phyloP scores from a whole-genome alignment of 768 basidiomycete species.

The Xanthoconium stramineum region DNA sequence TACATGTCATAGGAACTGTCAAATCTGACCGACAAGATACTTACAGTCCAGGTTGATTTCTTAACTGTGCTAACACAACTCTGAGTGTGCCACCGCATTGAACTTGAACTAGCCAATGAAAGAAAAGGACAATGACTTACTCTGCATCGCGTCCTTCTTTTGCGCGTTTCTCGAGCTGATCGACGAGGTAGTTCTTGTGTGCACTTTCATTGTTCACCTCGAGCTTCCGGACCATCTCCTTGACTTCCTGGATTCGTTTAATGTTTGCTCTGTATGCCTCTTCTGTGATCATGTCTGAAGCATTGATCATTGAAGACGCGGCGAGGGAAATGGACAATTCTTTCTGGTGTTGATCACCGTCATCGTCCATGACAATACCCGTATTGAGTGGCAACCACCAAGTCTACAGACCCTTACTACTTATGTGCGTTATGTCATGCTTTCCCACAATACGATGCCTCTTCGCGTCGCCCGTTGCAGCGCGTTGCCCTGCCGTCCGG shows the following conservation, averaged over 20 bases:
- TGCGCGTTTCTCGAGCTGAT: conserved; percentile 35
- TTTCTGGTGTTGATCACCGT: conserved; percentile 8
- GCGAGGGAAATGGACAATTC: conserved; percentile 15
- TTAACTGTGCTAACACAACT: conserved; percentile 20
- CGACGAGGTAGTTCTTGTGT: conserved; percentile 32
- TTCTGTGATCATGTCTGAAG: conserved; percentile 15
- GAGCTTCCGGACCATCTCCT: conserved; percentile 26
- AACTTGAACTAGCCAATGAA: neutral
- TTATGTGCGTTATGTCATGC: conserved; percentile 17
- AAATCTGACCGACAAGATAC: conserved; percentile 1
- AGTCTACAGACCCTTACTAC: no score
- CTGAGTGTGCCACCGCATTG: conserved; percentile 11
- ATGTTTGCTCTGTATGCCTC: conserved; percentile 26
- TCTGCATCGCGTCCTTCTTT: conserved; percentile 46
- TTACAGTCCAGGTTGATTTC: conserved; percentile 12
- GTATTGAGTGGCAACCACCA: no score
- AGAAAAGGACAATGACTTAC: conserved; percentile 28
- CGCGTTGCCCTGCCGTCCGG: conserved; percentile 8
- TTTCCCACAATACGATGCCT: conserved; percentile 17
- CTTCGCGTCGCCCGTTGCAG: conserved; percentile 1
- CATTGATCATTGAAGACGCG: conserved; percentile 26
- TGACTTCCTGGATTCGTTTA: conserved; percentile 27
- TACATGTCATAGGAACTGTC: conserved; percentile 1
- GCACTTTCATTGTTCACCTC: conserved; percentile 43
- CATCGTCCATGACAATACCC: conserved; percentile 23